Base-by-base conservation (phyloP, 2,329 filamentous ascomycete genomes). In the Hymenoscyphus repandus region DNA sequence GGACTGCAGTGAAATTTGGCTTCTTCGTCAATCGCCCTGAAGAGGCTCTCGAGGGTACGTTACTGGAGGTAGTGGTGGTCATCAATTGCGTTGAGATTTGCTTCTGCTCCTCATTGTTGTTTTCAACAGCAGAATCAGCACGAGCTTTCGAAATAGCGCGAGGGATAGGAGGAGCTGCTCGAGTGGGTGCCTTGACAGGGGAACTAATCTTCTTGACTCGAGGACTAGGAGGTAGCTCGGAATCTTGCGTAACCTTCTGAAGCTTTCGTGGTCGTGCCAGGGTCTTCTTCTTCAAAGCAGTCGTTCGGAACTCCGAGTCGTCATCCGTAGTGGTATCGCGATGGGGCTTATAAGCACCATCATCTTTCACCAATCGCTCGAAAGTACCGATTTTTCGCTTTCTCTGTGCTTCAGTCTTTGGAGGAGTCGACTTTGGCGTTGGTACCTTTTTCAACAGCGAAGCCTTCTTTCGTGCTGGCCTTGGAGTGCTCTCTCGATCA, bases 311-410 rank as follows among this genome's bases (percentile, higher is more conserved):
- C 38, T 55, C 54, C n/a, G 54, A 55, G 10, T 58, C 57, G 13
- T 51, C 48, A 4, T 57, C 56, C 4, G 56, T 54, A 13, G 51
- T 55, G 9, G 52, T 41, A 11, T 57, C 53, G 15, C 38, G 30
- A 18, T 34, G 34, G 32, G 58, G 60, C 27, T 54, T 54, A 36
- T 59, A 62, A 17, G 30, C 31, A 17, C 50, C 54, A 37, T 54
- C 57, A 45, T 62, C 57, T 45, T 63, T 52, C 5, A 52, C 48
- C 10, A 52, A 7, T 17, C 51, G 40, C 37, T 55, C 43, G 18
- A 57, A 58, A 34, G 37, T 47, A 20, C 53, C 63, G 39, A 58
- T 57, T 54, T 54, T 55, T 32, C 30, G 50, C 17, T 57, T 57
- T 45, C 54, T 57, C 18, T 30, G 38, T 22, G 49, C 30, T 31